Percentiles rank a stretch among this genome's conserved stretches.
Conservation (phyloP, 1,284 basidiomycete species). For the Ceratobasidium sp. region DNA sequence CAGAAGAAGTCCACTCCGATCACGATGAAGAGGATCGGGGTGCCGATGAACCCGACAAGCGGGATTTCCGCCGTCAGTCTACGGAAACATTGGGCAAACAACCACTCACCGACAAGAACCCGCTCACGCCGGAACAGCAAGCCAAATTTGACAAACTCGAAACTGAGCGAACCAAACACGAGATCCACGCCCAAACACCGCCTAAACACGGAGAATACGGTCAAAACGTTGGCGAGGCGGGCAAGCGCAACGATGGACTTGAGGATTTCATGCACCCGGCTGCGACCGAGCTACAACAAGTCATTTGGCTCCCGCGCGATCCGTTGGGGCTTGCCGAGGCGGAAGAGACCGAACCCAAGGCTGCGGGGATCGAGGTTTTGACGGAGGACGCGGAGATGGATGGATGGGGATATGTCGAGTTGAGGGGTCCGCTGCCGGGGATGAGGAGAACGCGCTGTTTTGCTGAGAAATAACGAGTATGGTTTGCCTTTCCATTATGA, state of each 20-base stretch:
- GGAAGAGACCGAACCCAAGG: slow-evolving; percentile 71
- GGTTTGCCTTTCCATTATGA: too few relatives aligned
- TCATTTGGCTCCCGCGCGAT: slow-evolving; percentile 86
- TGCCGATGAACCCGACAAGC: slow-evolving; percentile 45
- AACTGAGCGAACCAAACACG: slow-evolving; percentile 41
- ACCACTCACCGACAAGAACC: slow-evolving; percentile 23
- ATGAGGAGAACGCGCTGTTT: slow-evolving; percentile 30
- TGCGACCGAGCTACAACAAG: slow-evolving; percentile 64
- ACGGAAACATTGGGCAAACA: slow-evolving; percentile 21
- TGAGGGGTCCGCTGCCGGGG: slow-evolving; percentile 59
- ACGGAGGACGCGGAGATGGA: slow-evolving; percentile 72
- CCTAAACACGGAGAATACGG: slow-evolving; percentile 2
- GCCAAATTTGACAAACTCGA: slow-evolving; percentile 27
- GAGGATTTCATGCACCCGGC: slow-evolving; percentile 48
- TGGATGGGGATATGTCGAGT: slow-evolving; percentile 75
- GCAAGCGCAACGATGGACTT: slow-evolving; percentile 53
- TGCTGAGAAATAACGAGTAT: not conserved
- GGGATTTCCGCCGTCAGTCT: slow-evolving; percentile 34
- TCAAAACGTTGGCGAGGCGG: slow-evolving; percentile 42
- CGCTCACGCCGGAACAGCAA: slow-evolving; percentile 40
- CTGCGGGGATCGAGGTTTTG: slow-evolving; percentile 71
- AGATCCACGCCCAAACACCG: slow-evolving; percentile 17
- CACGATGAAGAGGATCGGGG: slow-evolving; percentile 53
- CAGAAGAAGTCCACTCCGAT: slow-evolving; percentile 54
- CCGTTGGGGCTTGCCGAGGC: slow-evolving; percentile 73